Conservation (phyloP, 805 yeast species). For the Schizosaccharomyces japonicus region DNA sequence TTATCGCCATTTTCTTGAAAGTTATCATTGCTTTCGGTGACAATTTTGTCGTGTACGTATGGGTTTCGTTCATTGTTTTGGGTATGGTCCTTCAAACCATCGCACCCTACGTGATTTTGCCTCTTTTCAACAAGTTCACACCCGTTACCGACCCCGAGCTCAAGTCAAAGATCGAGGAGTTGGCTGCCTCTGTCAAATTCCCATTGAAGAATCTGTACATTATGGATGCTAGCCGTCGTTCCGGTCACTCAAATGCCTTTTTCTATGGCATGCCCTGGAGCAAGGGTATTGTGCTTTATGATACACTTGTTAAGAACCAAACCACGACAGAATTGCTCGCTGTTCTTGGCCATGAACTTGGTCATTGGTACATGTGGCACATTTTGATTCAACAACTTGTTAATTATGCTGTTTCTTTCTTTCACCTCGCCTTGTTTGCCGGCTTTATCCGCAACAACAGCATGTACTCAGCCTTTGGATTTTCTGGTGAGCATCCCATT, state of each 20-base stretch:
- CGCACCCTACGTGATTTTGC: constrained; percentile 69
- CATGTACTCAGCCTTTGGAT: constrained; percentile 59
- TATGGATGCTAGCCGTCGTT: constrained; percentile 90
- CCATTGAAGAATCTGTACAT: constrained; percentile 72
- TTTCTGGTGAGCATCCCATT: constrained; percentile 39
- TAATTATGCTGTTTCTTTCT: constrained; percentile 24
- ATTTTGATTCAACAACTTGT: constrained; percentile 45
- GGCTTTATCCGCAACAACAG: constrained; percentile 60
- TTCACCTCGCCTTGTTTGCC: constrained; percentile 27
- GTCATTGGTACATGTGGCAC: constrained; percentile 89
- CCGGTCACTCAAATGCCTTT: constrained; percentile 90
- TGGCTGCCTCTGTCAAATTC: constrained; percentile 54
- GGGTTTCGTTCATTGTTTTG: constrained; percentile 43
- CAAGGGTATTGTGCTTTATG: constrained; percentile 82
- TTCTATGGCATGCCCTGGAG: constrained; percentile 93
- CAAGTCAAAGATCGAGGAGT: constrained; percentile 51
- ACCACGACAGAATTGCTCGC: constrained; percentile 66
- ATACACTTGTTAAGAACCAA: constrained; percentile 66
- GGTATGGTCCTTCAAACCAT: constrained; percentile 45
- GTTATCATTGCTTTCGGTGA: constrained; percentile 64
- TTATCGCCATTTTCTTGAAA: constrained; percentile 51
- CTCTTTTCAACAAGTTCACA: constrained; percentile 72
- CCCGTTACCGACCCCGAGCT: constrained; percentile 81
- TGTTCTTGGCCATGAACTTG: constrained; percentile 78
- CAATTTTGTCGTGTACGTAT: constrained; percentile 55